phyloP scores from a whole-genome alignment of 2,329 filamentous ascomycete species.

The Xylaria sp. region DNA sequence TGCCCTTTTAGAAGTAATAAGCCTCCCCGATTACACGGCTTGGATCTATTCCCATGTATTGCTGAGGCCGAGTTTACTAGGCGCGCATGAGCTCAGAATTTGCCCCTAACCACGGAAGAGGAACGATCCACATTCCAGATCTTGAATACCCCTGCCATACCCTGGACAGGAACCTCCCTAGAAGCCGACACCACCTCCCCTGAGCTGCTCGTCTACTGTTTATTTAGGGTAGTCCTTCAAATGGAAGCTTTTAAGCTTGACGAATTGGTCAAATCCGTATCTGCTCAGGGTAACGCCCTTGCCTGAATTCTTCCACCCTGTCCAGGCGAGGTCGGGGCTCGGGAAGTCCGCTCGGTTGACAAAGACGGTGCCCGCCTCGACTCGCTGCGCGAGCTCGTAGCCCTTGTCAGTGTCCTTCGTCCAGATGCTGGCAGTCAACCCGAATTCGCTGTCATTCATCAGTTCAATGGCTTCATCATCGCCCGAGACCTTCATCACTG shows the following conservation, averaged over 20 bases:
- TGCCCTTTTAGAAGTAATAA: no score
- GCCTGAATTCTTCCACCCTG: conserved; percentile 96
- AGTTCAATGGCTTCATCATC: conserved; percentile 84
- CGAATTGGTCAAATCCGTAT: conserved; percentile 94
- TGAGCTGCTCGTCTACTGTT: conserved; percentile 47
- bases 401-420: conserved; percentile 84
- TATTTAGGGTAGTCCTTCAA: conserved; percentile 81
- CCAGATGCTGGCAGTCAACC: conserved; percentile 96
- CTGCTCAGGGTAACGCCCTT: conserved; percentile 89
- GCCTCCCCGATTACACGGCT: no score
- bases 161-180: not conserved
- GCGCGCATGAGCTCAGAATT: no score
- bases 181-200: conserved; percentile 6
- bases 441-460: conserved; percentile 97
- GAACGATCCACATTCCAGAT: conserved; percentile 27
- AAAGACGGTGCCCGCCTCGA: conserved; percentile 95
- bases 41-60: no score
- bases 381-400: conserved; percentile 78
- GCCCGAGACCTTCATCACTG: conserved; percentile 84
- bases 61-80: no score
- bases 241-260: conserved; percentile 96
- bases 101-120: conserved; percentile 13
- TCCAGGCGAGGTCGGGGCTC: conserved; percentile 93
- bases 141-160: conserved; percentile 18
- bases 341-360: conserved; percentile 95